Conservation (phyloP, 129 eudicot species). For the Heracleum sosnowskyi region DNA sequence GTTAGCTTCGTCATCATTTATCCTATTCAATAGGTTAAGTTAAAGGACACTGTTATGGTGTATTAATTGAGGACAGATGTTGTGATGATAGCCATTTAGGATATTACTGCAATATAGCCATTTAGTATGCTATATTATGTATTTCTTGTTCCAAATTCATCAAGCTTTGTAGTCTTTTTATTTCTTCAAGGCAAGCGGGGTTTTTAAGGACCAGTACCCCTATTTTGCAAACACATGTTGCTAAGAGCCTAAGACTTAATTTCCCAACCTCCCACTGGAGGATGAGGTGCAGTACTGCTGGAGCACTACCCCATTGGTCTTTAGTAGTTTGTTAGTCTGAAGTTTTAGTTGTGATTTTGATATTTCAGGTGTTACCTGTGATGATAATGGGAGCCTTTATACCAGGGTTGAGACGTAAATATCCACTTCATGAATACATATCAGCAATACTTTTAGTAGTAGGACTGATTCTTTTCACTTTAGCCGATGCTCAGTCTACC, state of each 20-base stretch:
- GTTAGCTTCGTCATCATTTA: background rate
- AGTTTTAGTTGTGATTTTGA: background rate
- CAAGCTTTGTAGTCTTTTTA: background rate
- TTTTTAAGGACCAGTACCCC: no score
- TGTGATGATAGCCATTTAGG: background rate
- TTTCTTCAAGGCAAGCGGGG: background rate
- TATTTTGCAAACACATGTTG: background rate
- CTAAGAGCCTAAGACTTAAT: background rate
- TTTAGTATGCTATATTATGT: background rate
- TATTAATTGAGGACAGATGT: background rate
- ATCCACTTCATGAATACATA: constrained; percentile 73
- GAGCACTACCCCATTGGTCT: background rate
- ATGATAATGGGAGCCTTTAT: constrained; percentile 96
- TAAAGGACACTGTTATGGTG: background rate
- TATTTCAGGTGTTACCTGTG: constrained; percentile 70
- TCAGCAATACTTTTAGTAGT: constrained; percentile 71
- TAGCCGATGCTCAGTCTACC: constrained; percentile 87
- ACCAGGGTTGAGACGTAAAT: constrained; percentile 84
- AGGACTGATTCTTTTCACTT: constrained; percentile 76
- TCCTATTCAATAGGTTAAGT: background rate
- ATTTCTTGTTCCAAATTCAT: background rate
- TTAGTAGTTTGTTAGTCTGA: background rate
- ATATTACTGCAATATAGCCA: background rate
- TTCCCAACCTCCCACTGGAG: background rate
- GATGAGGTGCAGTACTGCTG: background rate